Evolutionary conservation across 2,329 filamentous ascomycete genomes (phyloP).

Genomic region (Cladosporium sp.): DNA sequence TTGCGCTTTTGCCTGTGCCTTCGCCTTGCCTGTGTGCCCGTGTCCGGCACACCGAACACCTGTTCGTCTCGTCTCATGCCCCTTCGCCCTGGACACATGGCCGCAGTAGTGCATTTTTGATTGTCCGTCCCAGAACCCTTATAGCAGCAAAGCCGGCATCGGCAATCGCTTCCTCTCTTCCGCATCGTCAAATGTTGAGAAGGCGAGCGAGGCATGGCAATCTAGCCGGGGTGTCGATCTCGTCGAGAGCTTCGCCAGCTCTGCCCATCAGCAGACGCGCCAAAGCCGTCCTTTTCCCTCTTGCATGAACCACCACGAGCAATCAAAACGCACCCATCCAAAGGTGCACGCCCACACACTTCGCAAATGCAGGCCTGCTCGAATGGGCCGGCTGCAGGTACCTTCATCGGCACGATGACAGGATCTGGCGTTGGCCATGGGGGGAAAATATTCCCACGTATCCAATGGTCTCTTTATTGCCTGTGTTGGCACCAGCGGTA

Average conservation of each 20-base stretch:
- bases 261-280: slow-evolving; percentile 11
- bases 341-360: slow-evolving; percentile 3
- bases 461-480: not conserved
- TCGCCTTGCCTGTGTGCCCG: not conserved
- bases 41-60: slow-evolving; percentile 4
- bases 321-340: not conserved
- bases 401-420: slow-evolving; percentile 9
- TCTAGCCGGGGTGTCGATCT: slow-evolving; percentile 6
- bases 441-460: not conserved
- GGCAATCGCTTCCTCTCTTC: not conserved
- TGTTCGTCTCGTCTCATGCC: slow-evolving; percentile 1
- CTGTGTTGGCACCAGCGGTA: not conserved
- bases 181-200: slow-evolving; percentile 1
- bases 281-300: slow-evolving; percentile 3
- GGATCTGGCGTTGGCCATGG: slow-evolving; percentile 4
- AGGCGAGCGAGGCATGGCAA: slow-evolving; percentile 1
- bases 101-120: not conserved
- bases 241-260: slow-evolving; percentile 4
- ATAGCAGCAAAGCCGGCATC: not conserved
- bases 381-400: slow-evolving; percentile 12
- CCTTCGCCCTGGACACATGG: not conserved
- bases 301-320: slow-evolving; percentile 11
- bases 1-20: not conserved
- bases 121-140: not conserved
- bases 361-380: slow-evolving; percentile 7